Evolutionary conservation across 1,284 basidiomycete genomes (phyloP).

Genomic region (Phenoliferia sp.): DNA sequence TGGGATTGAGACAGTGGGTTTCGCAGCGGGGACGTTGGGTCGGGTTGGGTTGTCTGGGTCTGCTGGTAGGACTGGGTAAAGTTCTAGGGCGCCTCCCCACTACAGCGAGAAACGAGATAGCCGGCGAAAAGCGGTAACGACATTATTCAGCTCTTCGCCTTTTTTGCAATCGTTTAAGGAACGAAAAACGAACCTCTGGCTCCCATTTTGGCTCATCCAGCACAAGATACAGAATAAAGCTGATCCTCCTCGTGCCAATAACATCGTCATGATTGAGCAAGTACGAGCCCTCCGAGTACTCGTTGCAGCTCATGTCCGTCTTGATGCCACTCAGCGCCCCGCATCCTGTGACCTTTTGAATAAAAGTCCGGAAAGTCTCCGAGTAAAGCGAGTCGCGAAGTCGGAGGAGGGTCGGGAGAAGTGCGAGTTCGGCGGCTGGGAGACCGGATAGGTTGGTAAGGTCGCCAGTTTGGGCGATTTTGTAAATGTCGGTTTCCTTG

Average conservation of each 20-base stretch:
- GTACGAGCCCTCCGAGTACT: constrained; percentile 85
- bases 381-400: constrained; percentile 94
- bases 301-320: constrained; percentile 93
- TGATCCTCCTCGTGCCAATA: constrained; percentile 89
- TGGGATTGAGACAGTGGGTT: constrained; percentile 31
- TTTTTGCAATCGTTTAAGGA: not conserved
- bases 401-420: constrained; percentile 69
- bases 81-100: constrained; percentile 91
- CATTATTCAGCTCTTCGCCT: too few species aligned
- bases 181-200: constrained; percentile 24
- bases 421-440: constrained; percentile 64
- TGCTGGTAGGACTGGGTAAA: constrained; percentile 62
- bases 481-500: constrained; percentile 99
- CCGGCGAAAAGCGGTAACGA: too few species aligned
- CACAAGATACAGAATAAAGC: constrained; percentile 96
- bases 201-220: constrained; percentile 51
- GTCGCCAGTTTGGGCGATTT: constrained; percentile 93
- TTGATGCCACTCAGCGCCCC: constrained; percentile 84
- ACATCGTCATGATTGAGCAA: constrained; percentile 97
- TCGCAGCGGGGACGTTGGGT: constrained; percentile 31
- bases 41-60: constrained; percentile 43
- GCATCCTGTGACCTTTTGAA: constrained; percentile 85
- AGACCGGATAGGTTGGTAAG: constrained; percentile 87
- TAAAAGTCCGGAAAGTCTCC: constrained; percentile 70
- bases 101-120: constrained; percentile 44